Conservation (phyloP, 2,329 filamentous ascomycete species). For the Epichloe gansuensis region DNA sequence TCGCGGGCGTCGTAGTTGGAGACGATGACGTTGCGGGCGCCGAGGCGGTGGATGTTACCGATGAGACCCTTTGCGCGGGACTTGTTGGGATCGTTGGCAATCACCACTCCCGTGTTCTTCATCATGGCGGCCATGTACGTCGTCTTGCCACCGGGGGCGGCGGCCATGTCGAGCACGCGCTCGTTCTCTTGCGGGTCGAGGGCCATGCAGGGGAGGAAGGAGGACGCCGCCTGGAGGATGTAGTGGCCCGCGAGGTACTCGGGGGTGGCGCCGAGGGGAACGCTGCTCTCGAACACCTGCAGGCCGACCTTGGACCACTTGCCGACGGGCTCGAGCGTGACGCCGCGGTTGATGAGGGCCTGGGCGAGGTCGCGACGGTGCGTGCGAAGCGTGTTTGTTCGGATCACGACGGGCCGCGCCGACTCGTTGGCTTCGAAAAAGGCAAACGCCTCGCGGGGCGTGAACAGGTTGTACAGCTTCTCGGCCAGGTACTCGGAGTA, state of each 20-base stretch:
- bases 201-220: constrained; percentile 96
- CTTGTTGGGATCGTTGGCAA: constrained; percentile 95
- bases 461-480: constrained; percentile 88
- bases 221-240: constrained; percentile 91
- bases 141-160: constrained; percentile 17
- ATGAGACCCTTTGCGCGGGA: constrained; percentile 90
- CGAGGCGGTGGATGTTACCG: constrained; percentile 91
- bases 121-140: constrained; percentile 54
- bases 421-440: constrained; percentile 99
- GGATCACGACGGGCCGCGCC: constrained; percentile 82
- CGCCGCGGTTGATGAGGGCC: constrained; percentile 86
- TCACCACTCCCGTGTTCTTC: constrained; percentile 78
- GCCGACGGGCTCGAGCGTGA: constrained; percentile 89
- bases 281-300: constrained; percentile 83
- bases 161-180: constrained; percentile 58
- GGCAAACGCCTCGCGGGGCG: constrained; percentile 84
- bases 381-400: constrained; percentile 85
- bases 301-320: constrained; percentile 98
- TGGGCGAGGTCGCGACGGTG: constrained; percentile 73
- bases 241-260: constrained; percentile 97
- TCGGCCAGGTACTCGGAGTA: constrained; percentile 92
- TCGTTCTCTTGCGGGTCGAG: constrained; percentile 88
- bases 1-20: constrained; percentile 91
- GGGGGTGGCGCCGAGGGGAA: constrained; percentile 82
- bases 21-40: constrained; percentile 85